A percentile compares a stretch with the other conserved stretches of the same genome.
Conservation (phyloP, 2,329 filamentous ascomycete species). For the Stagonosporopsis tanaceti region DNA sequence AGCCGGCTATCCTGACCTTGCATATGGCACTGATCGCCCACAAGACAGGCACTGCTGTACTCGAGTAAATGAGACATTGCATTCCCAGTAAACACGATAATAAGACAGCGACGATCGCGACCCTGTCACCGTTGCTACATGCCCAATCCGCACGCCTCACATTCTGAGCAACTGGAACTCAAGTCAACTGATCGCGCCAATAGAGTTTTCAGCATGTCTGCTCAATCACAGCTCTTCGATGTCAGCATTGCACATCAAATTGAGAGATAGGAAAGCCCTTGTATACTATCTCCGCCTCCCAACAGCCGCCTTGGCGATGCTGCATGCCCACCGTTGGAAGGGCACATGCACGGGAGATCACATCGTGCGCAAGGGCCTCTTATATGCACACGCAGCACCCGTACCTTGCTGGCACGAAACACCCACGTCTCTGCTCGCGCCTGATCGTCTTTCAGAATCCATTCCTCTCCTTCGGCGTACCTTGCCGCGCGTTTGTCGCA, state of each 20-base stretch:
- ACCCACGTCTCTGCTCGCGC: slow-evolving; percentile 8
- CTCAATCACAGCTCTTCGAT: not conserved
- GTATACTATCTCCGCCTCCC: slow-evolving; percentile 9
- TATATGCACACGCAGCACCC: slow-evolving; percentile 9
- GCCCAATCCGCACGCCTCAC: slow-evolving; percentile 9
- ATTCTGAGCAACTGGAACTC: not conserved
- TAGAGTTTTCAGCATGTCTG: not conserved
- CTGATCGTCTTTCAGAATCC: slow-evolving; percentile 7
- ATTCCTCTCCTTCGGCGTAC: not conserved
- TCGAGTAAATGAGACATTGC: slow-evolving; percentile 9
- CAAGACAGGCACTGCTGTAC: slow-evolving; percentile 8
- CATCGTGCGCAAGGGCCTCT: slow-evolving; percentile 3
- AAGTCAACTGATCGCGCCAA: slow-evolving; percentile 1
- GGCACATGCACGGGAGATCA: slow-evolving; percentile 20
- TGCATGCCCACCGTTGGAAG: slow-evolving; percentile 13
- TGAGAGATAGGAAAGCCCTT: slow-evolving; percentile 9
- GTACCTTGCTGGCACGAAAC: slow-evolving; percentile 4
- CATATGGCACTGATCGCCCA: slow-evolving; percentile 11
- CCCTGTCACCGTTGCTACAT: slow-evolving; percentile 1
- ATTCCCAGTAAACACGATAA: not conserved
- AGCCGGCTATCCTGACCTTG: slow-evolving; percentile 17
- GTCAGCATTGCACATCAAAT: slow-evolving; percentile 7
- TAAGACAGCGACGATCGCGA: not conserved
- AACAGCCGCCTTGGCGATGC: slow-evolving; percentile 14
- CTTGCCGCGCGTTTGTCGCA: slow-evolving; percentile 11